Percentiles rank a stretch among this genome's conserved stretches.
These are phyloP conservation scores for Exsudoporus floridanus DNA, from an alignment of 1,284 basidiomycete genomes.

Conservation along the genomic window DNA sequence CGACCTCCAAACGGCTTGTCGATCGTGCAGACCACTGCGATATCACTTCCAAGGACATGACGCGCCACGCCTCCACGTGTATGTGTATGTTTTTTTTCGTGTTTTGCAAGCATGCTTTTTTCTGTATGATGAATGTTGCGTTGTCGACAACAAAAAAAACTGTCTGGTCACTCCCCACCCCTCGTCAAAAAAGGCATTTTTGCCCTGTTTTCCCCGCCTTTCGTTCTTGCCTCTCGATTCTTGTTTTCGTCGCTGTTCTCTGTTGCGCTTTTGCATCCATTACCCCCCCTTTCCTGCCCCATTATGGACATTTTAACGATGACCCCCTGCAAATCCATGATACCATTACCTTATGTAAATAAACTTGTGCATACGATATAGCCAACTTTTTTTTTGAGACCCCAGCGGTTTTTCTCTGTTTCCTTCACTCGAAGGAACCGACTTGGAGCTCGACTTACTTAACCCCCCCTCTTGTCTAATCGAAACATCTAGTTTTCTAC, in stretches of 20 bases:
- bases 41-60: conserved; percentile 33
- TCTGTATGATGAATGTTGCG: conserved; percentile 9
- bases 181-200: neutral
- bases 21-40: conserved; percentile 27
- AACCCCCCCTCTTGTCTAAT: neutral
- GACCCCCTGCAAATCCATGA: neutral
- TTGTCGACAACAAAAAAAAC: neutral
- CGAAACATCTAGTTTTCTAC: neutral
- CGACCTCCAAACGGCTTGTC: conserved; percentile 33
- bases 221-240: neutral
- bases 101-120: conserved; percentile 14
- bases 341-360: conserved; percentile 18
- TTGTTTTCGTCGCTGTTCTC: conserved; percentile 4
- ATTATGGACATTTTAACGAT: neutral
- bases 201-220: neutral
- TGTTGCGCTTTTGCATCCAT: conserved; percentile 2
- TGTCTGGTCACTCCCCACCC: neutral
- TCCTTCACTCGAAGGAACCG: neutral
- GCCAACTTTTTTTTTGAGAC: neutral
- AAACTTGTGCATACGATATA: conserved; percentile 18
- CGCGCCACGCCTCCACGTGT: neutral
- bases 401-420: neutral
- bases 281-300: neutral
- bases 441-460: conserved; percentile 2
- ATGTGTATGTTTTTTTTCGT: conserved; percentile 4